Base-by-base conservation (phyloP, 1,284 basidiomycete genomes). In the Moesziomyces globuligerus region DNA sequence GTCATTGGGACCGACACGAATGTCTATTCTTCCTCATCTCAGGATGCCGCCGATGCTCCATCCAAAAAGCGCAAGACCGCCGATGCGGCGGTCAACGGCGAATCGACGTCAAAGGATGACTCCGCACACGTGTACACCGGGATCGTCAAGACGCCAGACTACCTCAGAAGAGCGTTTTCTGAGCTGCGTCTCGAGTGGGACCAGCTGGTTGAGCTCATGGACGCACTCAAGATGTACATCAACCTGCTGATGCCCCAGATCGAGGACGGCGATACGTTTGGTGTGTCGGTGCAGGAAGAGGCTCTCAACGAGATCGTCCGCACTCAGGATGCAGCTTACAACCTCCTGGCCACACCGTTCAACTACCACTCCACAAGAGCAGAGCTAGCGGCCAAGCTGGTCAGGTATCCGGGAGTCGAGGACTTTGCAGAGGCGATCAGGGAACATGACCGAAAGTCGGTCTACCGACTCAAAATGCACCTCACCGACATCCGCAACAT, bases 241-340 rank as follows among this genome's bases (percentile, higher is more conserved):
- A 73, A 73, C 45, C 61, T 73, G 1, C 61, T 61, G 34, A 69
- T 73, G 54, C 71, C 71, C 17, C 53, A 64, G 39, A 73, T 73
- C 61, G 71, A 73, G 46, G 71, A 73, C 46, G 71, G 71, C 38
- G 71, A 73, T 32, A 73, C 71, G 4, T 70, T 73, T 10, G 71
- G 71, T 25, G 66, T 69, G 15, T 69, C 66, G 8, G 64, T 73
- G 17, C 71, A 73, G 37, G 71, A 73, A 61, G 71, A 73, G 36
- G 71, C 66, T 20, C 52, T 73, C 23, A 66, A 66, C 44, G 71
- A 73, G 36, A 64, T 73, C n/a, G 66, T 70, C 0, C 43, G 71
- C 3, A 66, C 71, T 8, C 71, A 73, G 23, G 71, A 73, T 13
- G 49, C 52, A 4, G 70, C 70, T 3, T 72, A 72, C 52, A 69